Base-by-base conservation (phyloP, 345 rosid genomes). In the Pseudoturritis turrita region DNA sequence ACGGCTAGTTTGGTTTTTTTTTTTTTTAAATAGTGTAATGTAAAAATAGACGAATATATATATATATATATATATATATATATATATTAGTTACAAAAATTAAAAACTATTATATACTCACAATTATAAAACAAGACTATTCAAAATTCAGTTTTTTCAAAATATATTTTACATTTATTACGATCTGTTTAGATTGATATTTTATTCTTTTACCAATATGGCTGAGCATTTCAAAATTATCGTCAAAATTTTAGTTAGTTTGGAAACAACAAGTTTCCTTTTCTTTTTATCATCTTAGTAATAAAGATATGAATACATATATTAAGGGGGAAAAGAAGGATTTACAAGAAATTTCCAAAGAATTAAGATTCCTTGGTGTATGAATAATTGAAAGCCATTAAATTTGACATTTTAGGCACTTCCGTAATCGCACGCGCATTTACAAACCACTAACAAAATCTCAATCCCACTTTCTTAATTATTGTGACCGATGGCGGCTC, bases 381-480 rank as follows among this genome's bases (percentile, higher is more conserved):
- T 1, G 59, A 62, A 53, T 73, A 73, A 73, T 73, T 67, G 62
- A 50, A 51, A 75, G 78, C 74, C 74, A 52, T 68, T 50, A 60
- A 75, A 41, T 68, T 75, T 75, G 78, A 75, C 69, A 0, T 22
- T 68, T 75, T 0, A 22, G 61, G 64, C 74, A 74, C 4, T 58
- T 36, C 18, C 10, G 31, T 50, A 54, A 50, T 66, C 39, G 78
- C 78, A 75, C n/a, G 74, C 78, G 74, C 62, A 74, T 14, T 57
- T 18, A 36, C 45, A 49, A 57, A 65, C 72, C 72, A 74, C 67
- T 58, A 58, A 64, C 9, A 35, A 33, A 45, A 65, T 10, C 44
- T 33, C 26, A 56, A n/a, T 28, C 44, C 78, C 67, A 74, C 78
- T 74, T 74, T 66, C 61, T 49, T 28, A 28, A 44, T 35, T 44